Conservation (phyloP, 1,284 basidiomycete species). For the Malassezia nana region DNA sequence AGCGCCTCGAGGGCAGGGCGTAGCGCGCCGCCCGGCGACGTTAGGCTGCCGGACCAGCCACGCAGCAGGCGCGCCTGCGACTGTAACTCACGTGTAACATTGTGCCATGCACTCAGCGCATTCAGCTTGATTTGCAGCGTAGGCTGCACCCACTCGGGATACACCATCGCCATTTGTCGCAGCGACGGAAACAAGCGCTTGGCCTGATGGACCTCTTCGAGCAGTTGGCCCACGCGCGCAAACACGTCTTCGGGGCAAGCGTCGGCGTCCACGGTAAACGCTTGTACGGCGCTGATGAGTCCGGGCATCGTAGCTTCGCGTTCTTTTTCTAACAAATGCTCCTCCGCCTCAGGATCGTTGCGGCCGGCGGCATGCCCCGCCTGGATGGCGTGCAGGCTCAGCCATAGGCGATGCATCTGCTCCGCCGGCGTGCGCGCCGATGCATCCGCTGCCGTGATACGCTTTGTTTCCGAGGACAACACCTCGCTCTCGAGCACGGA, state of each 20-base stretch:
- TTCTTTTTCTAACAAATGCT: conserved; percentile 67
- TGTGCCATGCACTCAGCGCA: conserved; percentile 45
- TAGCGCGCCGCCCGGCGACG: conserved; percentile 8
- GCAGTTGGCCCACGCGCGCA: conserved; percentile 26
- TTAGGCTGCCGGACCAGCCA: conserved; percentile 41
- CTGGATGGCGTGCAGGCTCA: conserved; percentile 77
- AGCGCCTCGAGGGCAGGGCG: neutral
- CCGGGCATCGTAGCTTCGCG: conserved; percentile 68
- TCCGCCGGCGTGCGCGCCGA: conserved; percentile 33
- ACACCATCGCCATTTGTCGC: conserved; percentile 30
- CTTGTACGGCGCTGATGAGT: conserved; percentile 70
- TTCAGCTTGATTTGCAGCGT: conserved; percentile 35
- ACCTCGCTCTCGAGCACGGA: conserved; percentile 46
- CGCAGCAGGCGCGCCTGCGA: conserved; percentile 38
- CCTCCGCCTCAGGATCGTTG: conserved; percentile 70
- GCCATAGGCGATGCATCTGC: conserved; percentile 59
- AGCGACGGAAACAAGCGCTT: conserved; percentile 42
- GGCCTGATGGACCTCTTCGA: conserved; percentile 33
- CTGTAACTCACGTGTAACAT: conserved; percentile 29
- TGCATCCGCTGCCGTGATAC: conserved; percentile 49
- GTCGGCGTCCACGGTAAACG: conserved; percentile 56
- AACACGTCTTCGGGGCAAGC: conserved; percentile 19
- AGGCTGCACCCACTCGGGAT: conserved; percentile 34
- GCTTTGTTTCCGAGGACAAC: conserved; percentile 44
- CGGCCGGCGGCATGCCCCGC: conserved; percentile 52